Evolutionary conservation across 768 basidiomycete genomes (phyloP).

Genomic region (Sarcodon aspratus): DNA sequence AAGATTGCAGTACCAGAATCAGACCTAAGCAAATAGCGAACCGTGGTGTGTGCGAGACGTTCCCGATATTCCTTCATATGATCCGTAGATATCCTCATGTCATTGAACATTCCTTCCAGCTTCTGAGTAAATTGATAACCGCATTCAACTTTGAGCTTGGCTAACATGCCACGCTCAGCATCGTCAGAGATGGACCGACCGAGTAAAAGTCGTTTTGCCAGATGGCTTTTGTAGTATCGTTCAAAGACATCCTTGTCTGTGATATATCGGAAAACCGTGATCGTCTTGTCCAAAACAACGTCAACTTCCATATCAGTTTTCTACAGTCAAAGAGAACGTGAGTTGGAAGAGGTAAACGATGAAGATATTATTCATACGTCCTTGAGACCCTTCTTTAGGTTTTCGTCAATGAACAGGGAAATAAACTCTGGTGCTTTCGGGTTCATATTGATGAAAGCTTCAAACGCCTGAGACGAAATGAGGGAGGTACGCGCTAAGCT

Average conservation of each 20-base stretch:
- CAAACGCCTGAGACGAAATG: conserved; percentile 59
- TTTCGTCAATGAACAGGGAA: conserved; percentile 93
- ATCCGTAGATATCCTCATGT: conserved; percentile 84
- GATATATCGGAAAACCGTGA: conserved; percentile 89
- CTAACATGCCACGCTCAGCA: conserved; percentile 94
- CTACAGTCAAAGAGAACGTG: conserved; percentile 26
- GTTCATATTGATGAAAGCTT: conserved; percentile 82
- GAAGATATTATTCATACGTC: conserved; percentile 45
- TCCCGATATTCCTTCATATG: conserved; percentile 65
- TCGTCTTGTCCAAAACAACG: conserved; percentile 84
- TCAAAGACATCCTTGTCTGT: conserved; percentile 97
- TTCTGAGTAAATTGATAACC: conserved; percentile 97
- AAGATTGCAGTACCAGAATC: neutral
- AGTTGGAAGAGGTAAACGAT: neutral
- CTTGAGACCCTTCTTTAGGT: conserved; percentile 89
- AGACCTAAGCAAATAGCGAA: conserved; percentile 24
- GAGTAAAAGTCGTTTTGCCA: conserved; percentile 83
- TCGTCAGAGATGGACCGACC: conserved; percentile 92
- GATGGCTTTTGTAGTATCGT: conserved; percentile 92
- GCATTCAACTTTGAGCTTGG: conserved; percentile 93
- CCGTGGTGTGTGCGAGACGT: conserved; percentile 46
- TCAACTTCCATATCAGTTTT: conserved; percentile 95
- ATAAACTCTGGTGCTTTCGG: conserved; percentile 87
- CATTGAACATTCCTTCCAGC: conserved; percentile 97
- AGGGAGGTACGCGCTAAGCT: neutral